Percentiles rank a stretch among this genome's conserved stretches.
phyloP scores from a whole-genome alignment of 2,329 filamentous ascomycete species.

The Phialophora macrospora region DNA sequence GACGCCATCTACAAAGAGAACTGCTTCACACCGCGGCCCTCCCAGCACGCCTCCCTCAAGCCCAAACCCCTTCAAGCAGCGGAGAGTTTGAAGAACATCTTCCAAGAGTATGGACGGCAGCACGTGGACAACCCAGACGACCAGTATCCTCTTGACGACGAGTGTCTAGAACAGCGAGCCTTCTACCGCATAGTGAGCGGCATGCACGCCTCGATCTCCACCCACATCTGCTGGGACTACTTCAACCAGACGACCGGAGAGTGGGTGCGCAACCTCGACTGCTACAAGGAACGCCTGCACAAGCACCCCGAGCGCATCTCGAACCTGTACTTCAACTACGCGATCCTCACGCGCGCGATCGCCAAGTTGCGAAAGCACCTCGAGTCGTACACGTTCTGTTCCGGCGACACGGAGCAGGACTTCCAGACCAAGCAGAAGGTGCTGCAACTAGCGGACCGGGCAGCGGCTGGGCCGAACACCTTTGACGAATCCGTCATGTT shows the following conservation, averaged over 20 bases:
- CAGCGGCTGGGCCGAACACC: slow-evolving; percentile 72
- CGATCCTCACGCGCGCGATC: slow-evolving; percentile 86
- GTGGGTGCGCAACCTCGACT: slow-evolving; percentile 88
- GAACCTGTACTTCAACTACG: slow-evolving; percentile 99
- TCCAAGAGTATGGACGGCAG: slow-evolving; percentile 58
- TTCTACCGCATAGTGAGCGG: slow-evolving; percentile 95
- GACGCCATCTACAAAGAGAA: slow-evolving; percentile 96
- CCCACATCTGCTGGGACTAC: slow-evolving; percentile 94
- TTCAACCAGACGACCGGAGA: slow-evolving; percentile 91
- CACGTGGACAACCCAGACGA: slow-evolving; percentile 59
- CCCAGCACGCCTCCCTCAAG: slow-evolving; percentile 38
- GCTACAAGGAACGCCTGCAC: slow-evolving; percentile 87
- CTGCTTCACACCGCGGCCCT: slow-evolving; percentile 71
- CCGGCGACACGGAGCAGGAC: slow-evolving; percentile 81
- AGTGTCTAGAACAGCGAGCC: slow-evolving; percentile 97
- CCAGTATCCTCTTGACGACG: slow-evolving; percentile 76
- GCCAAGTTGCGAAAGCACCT: slow-evolving; percentile 87
- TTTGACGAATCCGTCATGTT: slow-evolving; percentile 98
- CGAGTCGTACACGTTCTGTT: slow-evolving; percentile 86
- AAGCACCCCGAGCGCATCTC: slow-evolving; percentile 86
- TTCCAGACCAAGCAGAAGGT: slow-evolving; percentile 79
- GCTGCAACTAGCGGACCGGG: slow-evolving; percentile 71
- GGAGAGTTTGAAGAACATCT: slow-evolving; percentile 64
- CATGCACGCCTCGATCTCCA: slow-evolving; percentile 97
- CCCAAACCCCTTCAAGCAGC: slow-evolving; percentile 55